Percentiles rank a stretch among this genome's conserved stretches.
phyloP scores from a whole-genome alignment of 176 grass and related monocot genomes.

The Ensete ventricosum region DNA sequence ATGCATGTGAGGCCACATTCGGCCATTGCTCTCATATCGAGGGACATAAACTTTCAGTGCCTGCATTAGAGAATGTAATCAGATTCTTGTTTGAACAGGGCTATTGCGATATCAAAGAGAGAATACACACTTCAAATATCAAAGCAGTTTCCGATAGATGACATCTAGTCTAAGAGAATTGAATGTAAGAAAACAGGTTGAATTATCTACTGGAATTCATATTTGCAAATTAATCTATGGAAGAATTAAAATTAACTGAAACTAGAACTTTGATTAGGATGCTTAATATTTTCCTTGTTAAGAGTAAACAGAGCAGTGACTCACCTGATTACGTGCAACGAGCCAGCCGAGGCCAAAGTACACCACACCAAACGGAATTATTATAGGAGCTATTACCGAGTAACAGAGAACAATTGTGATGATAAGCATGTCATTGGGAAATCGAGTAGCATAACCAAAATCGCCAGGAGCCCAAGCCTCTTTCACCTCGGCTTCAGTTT shows the following conservation, averaged over 20 bases:
- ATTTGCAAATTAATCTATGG: no score
- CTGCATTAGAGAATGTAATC: conserved; percentile 19
- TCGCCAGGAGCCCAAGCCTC: conserved; percentile 75
- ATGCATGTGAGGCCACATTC: conserved; percentile 98
- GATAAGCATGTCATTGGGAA: conserved; percentile 88
- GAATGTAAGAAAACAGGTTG: no score
- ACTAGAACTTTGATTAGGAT: background rate
- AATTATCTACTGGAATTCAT: no score
- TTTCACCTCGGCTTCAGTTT: conserved; percentile 75
- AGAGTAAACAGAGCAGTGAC: background rate
- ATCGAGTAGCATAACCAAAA: conserved; percentile 53
- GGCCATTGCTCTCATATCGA: conserved; percentile 66
- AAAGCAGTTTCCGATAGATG: no score
- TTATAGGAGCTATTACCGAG: conserved; percentile 79
- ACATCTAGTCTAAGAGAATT: no score
- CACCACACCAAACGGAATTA: conserved; percentile 67
- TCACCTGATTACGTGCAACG: conserved; percentile 69
- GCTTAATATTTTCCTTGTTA: background rate
- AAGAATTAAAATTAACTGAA: no score
- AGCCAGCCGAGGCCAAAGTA: conserved; percentile 95
- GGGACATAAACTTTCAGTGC: conserved; percentile 65
- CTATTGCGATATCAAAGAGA: background rate
- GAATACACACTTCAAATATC: no score
- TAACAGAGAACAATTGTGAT: conserved; percentile 79
- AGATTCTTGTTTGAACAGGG: background rate